Evolutionary conservation across 2,329 filamentous ascomycete species (phyloP).

Genomic region (Alternaria ventricosa): DNA sequence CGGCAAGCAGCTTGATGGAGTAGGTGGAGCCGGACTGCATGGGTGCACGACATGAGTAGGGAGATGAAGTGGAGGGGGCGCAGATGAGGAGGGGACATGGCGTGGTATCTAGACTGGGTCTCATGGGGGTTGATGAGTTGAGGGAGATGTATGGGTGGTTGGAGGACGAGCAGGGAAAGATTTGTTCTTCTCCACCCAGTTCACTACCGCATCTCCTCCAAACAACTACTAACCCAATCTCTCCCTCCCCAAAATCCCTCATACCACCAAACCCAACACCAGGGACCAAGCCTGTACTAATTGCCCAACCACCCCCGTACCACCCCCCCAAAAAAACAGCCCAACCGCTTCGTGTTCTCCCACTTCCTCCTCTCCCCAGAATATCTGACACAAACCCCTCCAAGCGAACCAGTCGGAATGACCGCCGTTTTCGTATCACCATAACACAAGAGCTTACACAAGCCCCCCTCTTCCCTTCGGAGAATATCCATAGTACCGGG

Average conservation of each 20-base stretch:
- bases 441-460: not conserved
- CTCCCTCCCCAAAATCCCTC: no score
- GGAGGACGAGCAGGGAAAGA: no score
- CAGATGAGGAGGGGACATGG: not conserved
- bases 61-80: not conserved
- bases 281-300: not conserved
- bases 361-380: not conserved
- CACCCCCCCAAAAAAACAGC: not conserved
- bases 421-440: not conserved
- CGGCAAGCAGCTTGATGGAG: not conserved
- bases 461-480: not conserved
- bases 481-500: not conserved
- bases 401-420: not conserved
- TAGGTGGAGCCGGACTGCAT: not conserved
- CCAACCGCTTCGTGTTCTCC: not conserved
- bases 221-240: no score
- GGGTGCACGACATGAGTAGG: not conserved
- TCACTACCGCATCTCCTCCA: fast-evolving
- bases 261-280: not conserved
- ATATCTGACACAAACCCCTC: not conserved
- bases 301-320: not conserved
- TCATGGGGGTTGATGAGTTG: no score
- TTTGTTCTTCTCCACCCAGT: no score
- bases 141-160: no score
- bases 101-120: no score